These are phyloP conservation scores for Acacia crassicarpa DNA, from an alignment of 306 rosid genomes.

Conservation along the genomic window DNA sequence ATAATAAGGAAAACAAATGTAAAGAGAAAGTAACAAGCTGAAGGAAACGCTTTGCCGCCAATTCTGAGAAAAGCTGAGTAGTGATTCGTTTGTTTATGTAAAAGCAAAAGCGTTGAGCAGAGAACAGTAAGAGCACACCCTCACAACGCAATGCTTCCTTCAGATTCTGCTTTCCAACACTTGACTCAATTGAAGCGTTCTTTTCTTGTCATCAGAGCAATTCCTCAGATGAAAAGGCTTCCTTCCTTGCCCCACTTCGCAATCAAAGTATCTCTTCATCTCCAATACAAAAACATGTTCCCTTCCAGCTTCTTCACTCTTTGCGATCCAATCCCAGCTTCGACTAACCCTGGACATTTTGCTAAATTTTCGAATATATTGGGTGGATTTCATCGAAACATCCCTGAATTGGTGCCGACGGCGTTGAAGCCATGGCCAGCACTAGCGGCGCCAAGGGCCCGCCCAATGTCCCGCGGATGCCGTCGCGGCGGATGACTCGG, in stretches of 20 bases:
- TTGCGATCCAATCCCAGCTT: conserved; percentile 29
- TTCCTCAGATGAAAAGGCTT: background rate
- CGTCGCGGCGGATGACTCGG: conserved; percentile 51
- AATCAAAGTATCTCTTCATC: conserved; percentile 65
- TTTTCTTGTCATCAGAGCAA: conserved; percentile 71
- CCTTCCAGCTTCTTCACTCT: conserved; percentile 39
- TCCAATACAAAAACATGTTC: conserved; percentile 44
- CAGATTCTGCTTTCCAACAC: conserved; percentile 2
- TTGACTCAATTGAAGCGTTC: conserved; percentile 15
- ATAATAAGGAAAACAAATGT: background rate
- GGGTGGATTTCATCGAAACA: conserved; percentile 1
- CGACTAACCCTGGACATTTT: background rate
- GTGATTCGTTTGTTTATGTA: background rate
- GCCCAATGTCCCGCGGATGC: conserved; percentile 39
- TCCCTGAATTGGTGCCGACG: conserved; percentile 25
- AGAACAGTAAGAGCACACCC: background rate
- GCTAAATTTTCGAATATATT: background rate
- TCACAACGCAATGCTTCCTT: background rate
- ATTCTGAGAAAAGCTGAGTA: background rate
- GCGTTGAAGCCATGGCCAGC: conserved; percentile 48
- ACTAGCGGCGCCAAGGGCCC: conserved; percentile 75
- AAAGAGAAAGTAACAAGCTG: background rate
- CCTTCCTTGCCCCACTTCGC: conserved; percentile 37
- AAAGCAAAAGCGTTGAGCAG: background rate
- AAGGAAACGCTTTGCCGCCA: background rate